phyloP scores from a whole-genome alignment of 495 filamentous ascomycete species.

The Chaetomidium leptoderma region DNA sequence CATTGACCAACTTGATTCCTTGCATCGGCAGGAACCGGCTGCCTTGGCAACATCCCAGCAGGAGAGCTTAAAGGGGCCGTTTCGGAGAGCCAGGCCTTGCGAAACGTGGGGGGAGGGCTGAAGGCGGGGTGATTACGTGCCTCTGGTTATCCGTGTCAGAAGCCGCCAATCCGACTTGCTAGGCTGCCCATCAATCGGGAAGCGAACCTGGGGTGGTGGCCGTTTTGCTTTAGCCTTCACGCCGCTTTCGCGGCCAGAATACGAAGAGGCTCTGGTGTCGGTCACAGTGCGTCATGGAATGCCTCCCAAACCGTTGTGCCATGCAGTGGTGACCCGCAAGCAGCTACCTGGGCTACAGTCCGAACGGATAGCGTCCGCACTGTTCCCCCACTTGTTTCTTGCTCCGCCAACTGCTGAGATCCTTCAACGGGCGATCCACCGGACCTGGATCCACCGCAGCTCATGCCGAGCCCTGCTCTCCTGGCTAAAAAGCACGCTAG shows the following conservation, averaged over 20 bases:
- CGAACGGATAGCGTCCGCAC: not conserved
- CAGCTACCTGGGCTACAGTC: not conserved
- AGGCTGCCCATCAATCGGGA: not conserved
- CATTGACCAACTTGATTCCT: not conserved
- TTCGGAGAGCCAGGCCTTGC: not conserved
- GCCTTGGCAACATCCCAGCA: constrained; percentile 11
- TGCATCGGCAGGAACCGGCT: constrained; percentile 2
- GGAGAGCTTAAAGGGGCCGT: not conserved
- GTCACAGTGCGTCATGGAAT: too few species aligned
- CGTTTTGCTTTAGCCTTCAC: not conserved
- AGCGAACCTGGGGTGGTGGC: not conserved
- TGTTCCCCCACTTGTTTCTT: not conserved
- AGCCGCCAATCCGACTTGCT: not conserved
- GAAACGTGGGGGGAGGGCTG: constrained; percentile 1
- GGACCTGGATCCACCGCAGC: constrained; percentile 2
- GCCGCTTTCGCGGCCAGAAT: not conserved
- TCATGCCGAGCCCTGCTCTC: not conserved
- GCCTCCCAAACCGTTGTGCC: not conserved
- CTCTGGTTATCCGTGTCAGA: not conserved
- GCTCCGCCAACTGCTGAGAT: constrained; percentile 1
- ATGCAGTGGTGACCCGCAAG: not conserved
- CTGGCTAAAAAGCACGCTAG: constrained; percentile 13
- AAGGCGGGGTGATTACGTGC: constrained; percentile 18
- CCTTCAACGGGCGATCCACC: not conserved
- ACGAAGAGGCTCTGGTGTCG: not conserved